Evolutionary conservation across 306 rosid genomes (phyloP).

Genomic region (Corylus avellana): DNA sequence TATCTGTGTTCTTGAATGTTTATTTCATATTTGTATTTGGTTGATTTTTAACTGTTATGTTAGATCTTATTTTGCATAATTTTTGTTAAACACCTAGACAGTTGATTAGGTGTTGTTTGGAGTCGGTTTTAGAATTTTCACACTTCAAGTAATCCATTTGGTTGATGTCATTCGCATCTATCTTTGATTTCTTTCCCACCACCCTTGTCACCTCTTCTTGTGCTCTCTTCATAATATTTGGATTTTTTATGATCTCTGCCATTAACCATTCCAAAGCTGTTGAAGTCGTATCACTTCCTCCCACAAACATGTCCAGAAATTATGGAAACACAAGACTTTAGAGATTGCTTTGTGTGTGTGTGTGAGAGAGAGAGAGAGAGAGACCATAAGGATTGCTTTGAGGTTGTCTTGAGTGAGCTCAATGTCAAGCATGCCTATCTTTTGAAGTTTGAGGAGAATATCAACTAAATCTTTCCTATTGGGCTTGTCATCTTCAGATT

Average conservation of each 20-base stretch:
- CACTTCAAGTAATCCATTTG: constrained; percentile 35
- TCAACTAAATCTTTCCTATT: constrained; percentile 31
- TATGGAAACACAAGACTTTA: not conserved
- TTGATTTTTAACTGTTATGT: too few species aligned
- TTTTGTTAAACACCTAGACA: too few species aligned
- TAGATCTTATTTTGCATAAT: too few species aligned
- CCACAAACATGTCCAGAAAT: constrained; percentile 37
- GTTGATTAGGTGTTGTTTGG: not conserved
- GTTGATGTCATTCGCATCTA: constrained; percentile 15
- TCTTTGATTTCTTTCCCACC: constrained; percentile 23
- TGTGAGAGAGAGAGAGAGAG: constrained; percentile 4
- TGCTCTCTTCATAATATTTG: constrained; percentile 30
- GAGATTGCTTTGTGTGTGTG: not conserved
- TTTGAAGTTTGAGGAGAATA: constrained; percentile 38
- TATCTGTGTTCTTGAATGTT: too few species aligned
- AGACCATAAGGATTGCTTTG: constrained; percentile 28
- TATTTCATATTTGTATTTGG: too few species aligned
- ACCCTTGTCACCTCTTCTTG: constrained; percentile 38
- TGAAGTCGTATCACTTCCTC: constrained; percentile 28
- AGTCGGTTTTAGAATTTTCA: constrained; percentile 31
- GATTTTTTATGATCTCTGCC: constrained; percentile 35
- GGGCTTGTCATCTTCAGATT: not conserved
- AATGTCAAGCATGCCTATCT: constrained; percentile 8
- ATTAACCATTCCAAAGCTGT: constrained; percentile 34
- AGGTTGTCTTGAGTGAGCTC: constrained; percentile 22